phyloP scores from a whole-genome alignment of 805 yeast genomes.

The Candida ortonii region DNA sequence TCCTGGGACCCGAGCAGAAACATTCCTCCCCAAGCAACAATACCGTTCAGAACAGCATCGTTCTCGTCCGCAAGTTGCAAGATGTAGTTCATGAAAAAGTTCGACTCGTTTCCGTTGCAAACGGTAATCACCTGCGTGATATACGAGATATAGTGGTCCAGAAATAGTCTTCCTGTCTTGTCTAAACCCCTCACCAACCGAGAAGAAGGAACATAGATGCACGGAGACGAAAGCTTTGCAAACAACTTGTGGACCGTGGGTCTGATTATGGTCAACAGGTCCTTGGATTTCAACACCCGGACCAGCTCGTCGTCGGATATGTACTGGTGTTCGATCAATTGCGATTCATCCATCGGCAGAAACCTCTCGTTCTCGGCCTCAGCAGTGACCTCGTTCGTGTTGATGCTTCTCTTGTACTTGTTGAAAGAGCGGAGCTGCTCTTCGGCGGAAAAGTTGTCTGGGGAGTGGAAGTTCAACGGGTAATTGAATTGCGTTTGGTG shows the following conservation, averaged over 20 bases:
- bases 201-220: constrained; percentile 22
- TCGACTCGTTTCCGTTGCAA: constrained; percentile 46
- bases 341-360: constrained; percentile 37
- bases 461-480: no score
- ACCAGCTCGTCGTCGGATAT: constrained; percentile 28
- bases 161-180: constrained; percentile 41
- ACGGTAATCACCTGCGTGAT: constrained; percentile 42
- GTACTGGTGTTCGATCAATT: constrained; percentile 30
- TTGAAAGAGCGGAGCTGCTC: no score
- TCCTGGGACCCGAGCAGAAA: constrained; percentile 33
- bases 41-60: constrained; percentile 46
- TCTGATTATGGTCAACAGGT: constrained; percentile 21
- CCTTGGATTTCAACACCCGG: constrained; percentile 20
- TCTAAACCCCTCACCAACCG: constrained; percentile 35
- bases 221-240: constrained; percentile 22
- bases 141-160: constrained; percentile 48
- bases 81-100: constrained; percentile 51
- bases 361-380: constrained; percentile 18
- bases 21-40: constrained; percentile 62
- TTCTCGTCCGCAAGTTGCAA: constrained; percentile 51
- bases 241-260: constrained; percentile 23
- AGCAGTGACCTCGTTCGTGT: no score
- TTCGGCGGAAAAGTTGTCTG: no score
- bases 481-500: no score
- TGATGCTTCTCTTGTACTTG: no score